Conservation (phyloP, 331 rosid species). For the Cucumis variabilis region DNA sequence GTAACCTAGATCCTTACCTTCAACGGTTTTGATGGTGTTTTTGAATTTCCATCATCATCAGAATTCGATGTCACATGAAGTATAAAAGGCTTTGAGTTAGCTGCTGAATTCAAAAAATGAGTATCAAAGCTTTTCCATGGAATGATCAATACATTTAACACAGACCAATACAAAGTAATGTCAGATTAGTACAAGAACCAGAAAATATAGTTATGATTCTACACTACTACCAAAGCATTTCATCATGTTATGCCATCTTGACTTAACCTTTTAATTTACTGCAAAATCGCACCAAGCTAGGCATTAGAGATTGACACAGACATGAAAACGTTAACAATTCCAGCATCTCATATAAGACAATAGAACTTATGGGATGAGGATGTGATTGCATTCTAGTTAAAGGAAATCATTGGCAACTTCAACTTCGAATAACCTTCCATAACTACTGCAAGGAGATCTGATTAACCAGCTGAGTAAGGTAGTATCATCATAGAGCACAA, state of each 20-base stretch:
- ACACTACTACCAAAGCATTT: neutral
- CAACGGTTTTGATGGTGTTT: conserved; percentile 37
- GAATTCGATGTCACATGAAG: conserved; percentile 45
- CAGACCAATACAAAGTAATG: neutral
- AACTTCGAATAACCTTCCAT: neutral
- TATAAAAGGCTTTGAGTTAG: conserved; percentile 41
- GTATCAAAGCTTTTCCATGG: neutral
- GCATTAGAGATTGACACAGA: neutral
- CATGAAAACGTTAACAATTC: neutral
- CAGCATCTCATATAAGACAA: neutral
- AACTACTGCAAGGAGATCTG: neutral
- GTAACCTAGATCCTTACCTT: conserved; percentile 41
- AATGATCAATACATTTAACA: neutral
- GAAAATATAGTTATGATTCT: neutral
- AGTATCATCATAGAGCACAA: no score
- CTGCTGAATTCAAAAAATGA: conserved; percentile 37
- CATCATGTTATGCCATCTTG: neutral
- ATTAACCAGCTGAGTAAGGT: no score
- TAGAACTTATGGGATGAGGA: neutral
- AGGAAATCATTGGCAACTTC: neutral
- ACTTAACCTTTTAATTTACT: neutral
- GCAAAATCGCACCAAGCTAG: no score
- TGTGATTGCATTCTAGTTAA: neutral
- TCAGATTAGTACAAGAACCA: neutral
- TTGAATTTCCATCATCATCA: conserved; percentile 42